Base-by-base conservation (phyloP, 306 rosid genomes). In the Gastrolobium villosum region DNA sequence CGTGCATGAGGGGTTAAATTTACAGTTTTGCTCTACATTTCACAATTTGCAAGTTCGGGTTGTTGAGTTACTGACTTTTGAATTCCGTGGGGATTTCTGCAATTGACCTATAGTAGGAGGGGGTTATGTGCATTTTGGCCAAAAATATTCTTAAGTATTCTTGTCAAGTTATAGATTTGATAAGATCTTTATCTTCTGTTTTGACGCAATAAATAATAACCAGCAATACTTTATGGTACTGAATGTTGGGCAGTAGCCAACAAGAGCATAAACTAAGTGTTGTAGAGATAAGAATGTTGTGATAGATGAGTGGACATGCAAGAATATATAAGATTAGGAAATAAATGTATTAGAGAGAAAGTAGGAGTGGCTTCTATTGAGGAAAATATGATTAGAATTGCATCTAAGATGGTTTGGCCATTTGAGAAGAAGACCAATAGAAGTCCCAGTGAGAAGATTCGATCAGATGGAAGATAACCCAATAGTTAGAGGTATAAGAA, bases 131-230 rank as follows among this genome's bases (percentile, higher is more conserved):
- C 41, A 41, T 66, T 43, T 14, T 55, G 30, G 35, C 9, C 13
- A n/a, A 76, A 6, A 41, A 52, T 13, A 0, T 63, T 70, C 11
- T 44, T 45, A 31, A 26, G 36, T 69, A 20, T 63, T 63, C 11
- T 26, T 36, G 65, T 62, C 73, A 70, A 55, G 61, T 64, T 56
- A 75, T 75, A 55, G 13, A 28, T 79, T 53, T 63, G 50, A 70
- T 44, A 35, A 44, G 35, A 67, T 80, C 11, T 37, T 39, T 36
- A 4, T 48, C 41, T 75, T 72, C 62, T 70, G 50, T 62, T 61
- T 45, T 56, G 45, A 39, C 41, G 40, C 79, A 44, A 34, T 70
- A 74, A 56, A 69, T 59, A 56, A 74, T 74, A 74, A 56, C 50
- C n/a, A 55, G 3, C 50, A 15, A 34, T 34, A 67, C 5, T 40